phyloP scores from a whole-genome alignment of 2,329 filamentous ascomycete genomes.

The Graphilbum ipis-grandicollis region DNA sequence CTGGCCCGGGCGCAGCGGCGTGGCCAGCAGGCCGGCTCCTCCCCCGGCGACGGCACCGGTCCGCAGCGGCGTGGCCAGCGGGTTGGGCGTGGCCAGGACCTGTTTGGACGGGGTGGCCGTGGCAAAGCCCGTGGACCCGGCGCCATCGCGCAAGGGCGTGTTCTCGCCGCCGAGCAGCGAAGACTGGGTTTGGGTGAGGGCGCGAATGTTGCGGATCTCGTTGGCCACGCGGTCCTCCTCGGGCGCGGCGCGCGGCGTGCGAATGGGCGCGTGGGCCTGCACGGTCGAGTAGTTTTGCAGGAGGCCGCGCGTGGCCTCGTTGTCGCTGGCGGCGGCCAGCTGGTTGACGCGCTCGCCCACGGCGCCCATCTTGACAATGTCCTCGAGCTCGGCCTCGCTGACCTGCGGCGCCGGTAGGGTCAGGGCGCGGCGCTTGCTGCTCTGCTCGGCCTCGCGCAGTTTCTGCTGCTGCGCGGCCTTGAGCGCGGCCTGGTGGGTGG shows the following conservation, averaged over 20 bases:
- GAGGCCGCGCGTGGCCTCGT: conserved; percentile 68
- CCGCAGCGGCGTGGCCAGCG: conserved; percentile 80
- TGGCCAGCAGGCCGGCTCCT: conserved; percentile 25
- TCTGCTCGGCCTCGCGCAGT: conserved; percentile 89
- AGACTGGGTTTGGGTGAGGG: conserved; percentile 84
- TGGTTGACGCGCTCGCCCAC: conserved; percentile 71
- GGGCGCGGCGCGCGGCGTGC: conserved; percentile 77
- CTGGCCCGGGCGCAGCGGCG: conserved; percentile 36
- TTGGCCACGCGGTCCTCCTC: conserved; percentile 94
- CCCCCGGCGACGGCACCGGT: conserved; percentile 69
- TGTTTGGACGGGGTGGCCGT: conserved; percentile 68
- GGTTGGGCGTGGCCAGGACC: conserved; percentile 79
- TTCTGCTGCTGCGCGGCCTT: conserved; percentile 91
- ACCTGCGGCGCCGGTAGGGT: conserved; percentile 80
- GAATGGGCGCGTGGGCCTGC: conserved; percentile 69
- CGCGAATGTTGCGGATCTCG: conserved; percentile 84
- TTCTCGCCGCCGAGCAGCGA: conserved; percentile 89
- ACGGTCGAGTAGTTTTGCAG: conserved; percentile 75
- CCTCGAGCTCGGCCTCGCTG: conserved; percentile 79
- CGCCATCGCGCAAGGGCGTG: conserved; percentile 67
- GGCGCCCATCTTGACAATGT: conserved; percentile 98
- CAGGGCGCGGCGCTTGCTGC: conserved; percentile 76
- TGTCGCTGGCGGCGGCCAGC: conserved; percentile 62
- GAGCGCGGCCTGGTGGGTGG: conserved; percentile 69
- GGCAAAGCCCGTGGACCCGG: conserved; percentile 73